A percentile compares a stretch with the other conserved stretches of the same genome.
Evolutionary conservation across 805 yeast species (phyloP).

Genomic region (Ascoidea asiatica): DNA sequence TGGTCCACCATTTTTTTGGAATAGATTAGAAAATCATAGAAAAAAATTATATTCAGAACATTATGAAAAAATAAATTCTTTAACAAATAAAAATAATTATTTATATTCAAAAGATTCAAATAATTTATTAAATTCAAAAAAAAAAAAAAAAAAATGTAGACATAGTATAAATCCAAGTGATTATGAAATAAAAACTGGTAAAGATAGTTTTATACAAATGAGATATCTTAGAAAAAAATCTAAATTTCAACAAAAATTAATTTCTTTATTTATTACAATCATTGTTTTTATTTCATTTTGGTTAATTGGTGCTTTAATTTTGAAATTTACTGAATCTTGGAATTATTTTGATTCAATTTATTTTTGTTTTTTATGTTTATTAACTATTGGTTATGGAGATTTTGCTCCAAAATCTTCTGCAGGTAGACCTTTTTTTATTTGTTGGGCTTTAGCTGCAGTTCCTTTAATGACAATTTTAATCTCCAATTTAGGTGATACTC

Average conservation of each 20-base stretch:
- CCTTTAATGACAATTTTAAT: constrained; percentile 79
- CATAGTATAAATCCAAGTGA: constrained; percentile 1
- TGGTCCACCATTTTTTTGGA: constrained; percentile 53
- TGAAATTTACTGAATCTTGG: constrained; percentile 56
- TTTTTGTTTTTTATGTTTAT: constrained; percentile 59
- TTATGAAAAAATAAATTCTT: too few species aligned
- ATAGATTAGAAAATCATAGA: constrained; percentile 43
- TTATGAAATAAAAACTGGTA: constrained; percentile 18
- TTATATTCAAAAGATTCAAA: constrained; percentile 3
- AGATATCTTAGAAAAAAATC: constrained; percentile 33
- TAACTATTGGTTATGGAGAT: constrained; percentile 83
- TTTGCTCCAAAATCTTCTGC: constrained; percentile 46
- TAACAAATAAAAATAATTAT: too few species aligned
- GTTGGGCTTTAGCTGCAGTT: constrained; percentile 74
- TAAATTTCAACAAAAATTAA: constrained; percentile 21
- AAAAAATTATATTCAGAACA: constrained; percentile 16
- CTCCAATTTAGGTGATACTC: constrained; percentile 55
- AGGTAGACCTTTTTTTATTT: constrained; percentile 60
- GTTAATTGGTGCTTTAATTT: constrained; percentile 61
- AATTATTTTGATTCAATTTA: constrained; percentile 55
- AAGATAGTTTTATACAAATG: constrained; percentile 44
- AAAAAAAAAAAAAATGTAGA: not conserved
- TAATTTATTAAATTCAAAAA: not conserved
- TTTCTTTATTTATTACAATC: constrained; percentile 26
- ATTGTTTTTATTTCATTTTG: constrained; percentile 42